phyloP scores from a whole-genome alignment of 768 basidiomycete genomes.

The Terana coerulea region DNA sequence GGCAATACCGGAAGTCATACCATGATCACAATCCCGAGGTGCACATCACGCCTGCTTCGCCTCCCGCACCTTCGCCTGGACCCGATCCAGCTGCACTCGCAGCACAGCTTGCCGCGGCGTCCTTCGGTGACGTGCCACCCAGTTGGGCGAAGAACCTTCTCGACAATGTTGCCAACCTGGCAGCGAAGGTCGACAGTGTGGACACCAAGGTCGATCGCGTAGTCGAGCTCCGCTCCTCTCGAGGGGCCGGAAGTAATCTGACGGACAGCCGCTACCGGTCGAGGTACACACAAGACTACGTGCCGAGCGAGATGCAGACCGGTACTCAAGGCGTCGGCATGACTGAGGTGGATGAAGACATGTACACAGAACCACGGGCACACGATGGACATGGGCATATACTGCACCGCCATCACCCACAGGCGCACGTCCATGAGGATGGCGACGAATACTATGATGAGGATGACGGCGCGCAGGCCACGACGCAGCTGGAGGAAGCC shows the following conservation, averaged over 20 bases:
- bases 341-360: slow-evolving; percentile 47
- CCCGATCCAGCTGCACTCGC: slow-evolving; percentile 27
- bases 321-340: slow-evolving; percentile 40
- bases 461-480: slow-evolving; percentile 28
- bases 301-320: slow-evolving; percentile 27
- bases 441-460: slow-evolving; percentile 34
- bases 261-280: slow-evolving; percentile 38
- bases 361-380: slow-evolving; percentile 41
- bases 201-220: slow-evolving; percentile 15
- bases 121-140: slow-evolving; percentile 52
- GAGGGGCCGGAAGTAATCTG: slow-evolving; percentile 37
- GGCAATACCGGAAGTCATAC: slow-evolving; percentile 57
- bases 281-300: slow-evolving; percentile 29
- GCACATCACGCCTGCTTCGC: slow-evolving; percentile 35
- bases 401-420: slow-evolving; percentile 2
- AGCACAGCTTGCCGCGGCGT: slow-evolving; percentile 15
- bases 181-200: slow-evolving; percentile 57
- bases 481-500: slow-evolving; percentile 25
- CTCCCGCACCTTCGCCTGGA: slow-evolving; percentile 4
- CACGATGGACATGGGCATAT: slow-evolving; percentile 40
- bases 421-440: slow-evolving; percentile 23
- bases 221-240: slow-evolving; percentile 34
- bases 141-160: slow-evolving; percentile 77
- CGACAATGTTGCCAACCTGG: slow-evolving; percentile 66
- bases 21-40: slow-evolving; percentile 66